Conservation (phyloP, 169 alveolate species). For the Cryptosporidium muris region DNA sequence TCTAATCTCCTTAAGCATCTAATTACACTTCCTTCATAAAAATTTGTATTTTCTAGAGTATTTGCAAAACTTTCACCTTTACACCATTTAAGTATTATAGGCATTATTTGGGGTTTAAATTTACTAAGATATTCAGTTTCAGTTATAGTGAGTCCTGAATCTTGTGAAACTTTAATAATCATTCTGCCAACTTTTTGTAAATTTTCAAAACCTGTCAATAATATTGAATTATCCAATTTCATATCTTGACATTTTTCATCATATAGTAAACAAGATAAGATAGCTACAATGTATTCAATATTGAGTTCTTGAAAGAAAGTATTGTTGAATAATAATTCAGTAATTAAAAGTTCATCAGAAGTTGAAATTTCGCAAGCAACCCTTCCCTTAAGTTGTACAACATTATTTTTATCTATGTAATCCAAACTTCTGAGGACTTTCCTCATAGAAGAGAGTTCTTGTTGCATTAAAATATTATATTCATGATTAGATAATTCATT, state of each 20-base stretch:
- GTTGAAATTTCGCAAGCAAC: conserved; percentile 98
- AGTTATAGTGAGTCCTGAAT: conserved; percentile 81
- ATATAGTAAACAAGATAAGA: conserved; percentile 91
- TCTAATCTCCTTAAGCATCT: conserved; percentile 95
- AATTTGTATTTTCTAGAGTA: conserved; percentile 89
- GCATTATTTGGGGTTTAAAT: conserved; percentile 93
- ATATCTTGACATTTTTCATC: conserved; percentile 83
- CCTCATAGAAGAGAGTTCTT: conserved; percentile 73
- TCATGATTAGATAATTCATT: conserved; percentile 14
- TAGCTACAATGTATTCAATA: conserved; percentile 93
- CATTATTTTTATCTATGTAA: conserved; percentile 88
- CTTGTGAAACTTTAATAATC: conserved; percentile 76
- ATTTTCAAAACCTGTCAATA: conserved; percentile 71
- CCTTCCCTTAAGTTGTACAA: conserved; percentile 94
- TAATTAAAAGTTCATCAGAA: conserved; percentile 95
- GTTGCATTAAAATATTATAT: conserved; percentile 61
- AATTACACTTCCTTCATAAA: conserved; percentile 97
- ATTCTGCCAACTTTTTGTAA: conserved; percentile 79
- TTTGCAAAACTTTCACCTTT: conserved; percentile 94
- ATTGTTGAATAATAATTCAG: conserved; percentile 92
- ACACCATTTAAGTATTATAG: conserved; percentile 94
- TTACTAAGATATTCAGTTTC: conserved; percentile 87
- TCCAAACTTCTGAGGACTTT: conserved; percentile 83
- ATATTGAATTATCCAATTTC: conserved; percentile 74
- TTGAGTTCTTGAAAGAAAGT: conserved; percentile 91